Evolutionary conservation across 306 rosid species (phyloP), one percentile per base, ranked within the genome.

Genomic region (Ceratonia siliqua): DNA sequence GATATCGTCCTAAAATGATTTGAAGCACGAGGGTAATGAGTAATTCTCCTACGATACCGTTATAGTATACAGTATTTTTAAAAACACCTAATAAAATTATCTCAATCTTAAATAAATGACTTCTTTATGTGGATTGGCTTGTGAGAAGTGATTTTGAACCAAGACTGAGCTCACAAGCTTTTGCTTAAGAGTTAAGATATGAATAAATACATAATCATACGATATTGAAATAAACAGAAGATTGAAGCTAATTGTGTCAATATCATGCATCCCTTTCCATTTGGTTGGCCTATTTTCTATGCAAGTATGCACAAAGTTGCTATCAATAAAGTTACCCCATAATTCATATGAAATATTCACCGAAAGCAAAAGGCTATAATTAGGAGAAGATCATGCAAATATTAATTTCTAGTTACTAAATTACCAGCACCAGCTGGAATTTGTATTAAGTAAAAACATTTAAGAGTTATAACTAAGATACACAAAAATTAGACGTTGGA

Each of bases 131-230:
- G 56, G 50, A 72, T 61, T 35, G 55, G 54, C 72, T 52, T 52
- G 73, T 48, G 53, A 30, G 36, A 61, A 68, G 46, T 67, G n/a
- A 72, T 39, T 30, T 41, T 39, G 4, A 67, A 58, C 41, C 28
- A 65, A 46, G 61, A 64, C 43, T 52, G 63, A 49, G 64, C 45
- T 35, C 30, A 25, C 21, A 73, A 46, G 30, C 49, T 48, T 48
- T 74, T 57, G 63, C 65, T 70, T 64, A 18, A 39, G 58, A 73
- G 63, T 45, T 53, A 78, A 75, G 72, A 39, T 25, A 49, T 32
- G 73, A 54, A 82, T n/a, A 39, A 27, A 78, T 38, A 36, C 33
- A 38, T 35, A 53, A 9, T 14, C 70, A 9, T 1, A 49, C 36
- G 56, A 71, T 67, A 58, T 45, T 71, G 52, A 55, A 35, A 71